Base-by-base conservation (phyloP, 2,329 filamentous ascomycete species). In the Ceratocystis lukuohia region DNA sequence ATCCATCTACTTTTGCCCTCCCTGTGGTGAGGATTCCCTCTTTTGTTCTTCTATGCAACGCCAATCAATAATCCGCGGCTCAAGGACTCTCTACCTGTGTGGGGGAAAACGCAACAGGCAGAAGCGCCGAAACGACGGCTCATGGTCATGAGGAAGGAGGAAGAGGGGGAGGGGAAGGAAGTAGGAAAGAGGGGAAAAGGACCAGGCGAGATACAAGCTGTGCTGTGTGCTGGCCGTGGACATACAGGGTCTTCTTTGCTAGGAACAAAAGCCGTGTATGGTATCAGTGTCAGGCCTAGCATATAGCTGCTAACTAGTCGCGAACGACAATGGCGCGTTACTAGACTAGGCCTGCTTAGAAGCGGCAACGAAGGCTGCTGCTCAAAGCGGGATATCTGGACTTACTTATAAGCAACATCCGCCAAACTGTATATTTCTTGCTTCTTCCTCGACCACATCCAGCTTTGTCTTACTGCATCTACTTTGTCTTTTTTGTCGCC, bases 381-480 rank as follows among this genome's bases (percentile, higher is more conserved):
- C 22, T 59, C 17, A 30, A 59, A 37, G 22, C 53, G 17, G 28
- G 56, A 59, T 59, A 37, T 59, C 33, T 20, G 17, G 56, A 37
- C 30, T 41, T 59, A 59, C 56, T 59, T 59, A 59, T 59, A 59
- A 59, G 56, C 28, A 20, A 33, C 56, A 37, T 7, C 56, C 56
- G 56, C 56, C 56, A 37, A 20, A 1, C n/a, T 59, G 56, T 4
- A 37, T 8, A 20, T 37, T 59, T 62, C 37, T 25, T 45, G 59
- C 2, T 62, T 41, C 37, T 45, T 62, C 5, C 37, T 62, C 37
- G 2, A 8, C 8, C 10, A 30, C 17, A 20, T 17, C 17, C 20
- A 30, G 15, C 30, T 37, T 59, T 59, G 25, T 59, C 28, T 59
- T 59, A 1, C n/a, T 25, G 33, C n/a, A 41, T 15, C 12, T 20